Evolutionary conservation across 1,139 yeast species (phyloP), one percentile per base, ranked within the genome.

Genomic region (Hyphopichia khmerensis): DNA sequence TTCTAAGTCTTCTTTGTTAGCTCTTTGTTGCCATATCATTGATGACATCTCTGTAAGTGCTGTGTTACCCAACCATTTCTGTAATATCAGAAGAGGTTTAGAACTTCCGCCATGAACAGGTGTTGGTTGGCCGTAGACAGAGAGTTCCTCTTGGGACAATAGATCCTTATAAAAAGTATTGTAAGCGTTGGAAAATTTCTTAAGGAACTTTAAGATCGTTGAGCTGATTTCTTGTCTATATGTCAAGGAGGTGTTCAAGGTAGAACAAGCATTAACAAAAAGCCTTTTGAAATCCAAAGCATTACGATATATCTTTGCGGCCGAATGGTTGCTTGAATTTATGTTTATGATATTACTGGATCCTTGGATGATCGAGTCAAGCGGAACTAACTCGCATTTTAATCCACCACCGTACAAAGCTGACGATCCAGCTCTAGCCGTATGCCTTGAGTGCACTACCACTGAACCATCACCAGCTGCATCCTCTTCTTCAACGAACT

Each of bases 161-260:
- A 72, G 56, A 21, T 66, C 70, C 14, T 55, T 51, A 42, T 66
- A 69, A 42, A 65, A 66, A 17, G 52, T 52, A 13, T 51, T 42
- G 50, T 72, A 72, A 3, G 64, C 57, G 4, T 49, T 47, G 4
- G 66, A 53, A 48, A 73, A 73, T 37, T 57, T 59, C 24, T 59
- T 53, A 43, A 73, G 53, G 39, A 68, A 59, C 23, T 53, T 53
- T 44, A 81, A 60, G 6, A 79, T 71, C 10, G 77, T 61, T 19
- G 65, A 64, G 30, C 79, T 75, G 53, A 79, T 78, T 16, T 78
- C 80, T 29, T 66, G 64, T 47, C 87, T 68, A 53, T 73, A 83
- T 23, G 73, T 67, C 38, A 81, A 65, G 0, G 89, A 77, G 1
- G 91, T 82, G 55, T 84, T 84, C 47, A 85, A 64, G 1, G 78